Evolutionary conservation across 2,329 filamentous ascomycete species (phyloP), one percentile per base, ranked within the genome.

Genomic region (Neonectria neomacrospora): DNA sequence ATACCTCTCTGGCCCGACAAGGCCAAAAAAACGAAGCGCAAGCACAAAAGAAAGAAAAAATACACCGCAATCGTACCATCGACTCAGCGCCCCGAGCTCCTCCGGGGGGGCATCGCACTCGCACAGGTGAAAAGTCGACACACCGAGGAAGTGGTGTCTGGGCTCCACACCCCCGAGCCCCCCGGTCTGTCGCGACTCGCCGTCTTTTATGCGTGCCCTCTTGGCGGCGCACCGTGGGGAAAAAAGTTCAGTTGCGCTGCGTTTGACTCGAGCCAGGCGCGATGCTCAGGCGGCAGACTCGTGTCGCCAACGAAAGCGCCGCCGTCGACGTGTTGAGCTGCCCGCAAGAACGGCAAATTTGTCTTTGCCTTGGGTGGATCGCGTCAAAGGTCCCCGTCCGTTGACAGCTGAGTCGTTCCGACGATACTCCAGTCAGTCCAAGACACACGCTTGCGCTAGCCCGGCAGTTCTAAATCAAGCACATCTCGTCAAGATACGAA

Each of bases 61-160:
- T 34, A 45, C 23, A 50, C 30, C 30, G 42, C 52, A 56, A 57
- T 62, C 54, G 60, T 62, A 58, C 48, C 60, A 62, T 54, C 26
- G 37, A 58, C 48, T 41, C 34, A 51, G 57, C 30, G 59, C 39
- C 54, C 54, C 60, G 60, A 62, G 54, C 48, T 58, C 41, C 39
- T 47, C 30, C 53, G 54, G 32, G 23, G 23, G 3, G 23, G 52
- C 32, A 51, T 56, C 58, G 53, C 48, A 20, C 32, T 18, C 37
- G 37, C 23, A 26, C 23, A 26, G 23, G 23, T 26, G 23, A 26
- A 26, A 26, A 26, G 23, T n/a, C n/a, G n/a, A 26, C 23, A 26
- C 23, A 58, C 60, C 60, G 60, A 58, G 54, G 16, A 34, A 18
- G 45, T 50, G 47, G 28, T 50, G 47, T 50, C 47, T 28, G 16